Conservation (phyloP, 129 eudicot species). For the Centella asiatica region DNA sequence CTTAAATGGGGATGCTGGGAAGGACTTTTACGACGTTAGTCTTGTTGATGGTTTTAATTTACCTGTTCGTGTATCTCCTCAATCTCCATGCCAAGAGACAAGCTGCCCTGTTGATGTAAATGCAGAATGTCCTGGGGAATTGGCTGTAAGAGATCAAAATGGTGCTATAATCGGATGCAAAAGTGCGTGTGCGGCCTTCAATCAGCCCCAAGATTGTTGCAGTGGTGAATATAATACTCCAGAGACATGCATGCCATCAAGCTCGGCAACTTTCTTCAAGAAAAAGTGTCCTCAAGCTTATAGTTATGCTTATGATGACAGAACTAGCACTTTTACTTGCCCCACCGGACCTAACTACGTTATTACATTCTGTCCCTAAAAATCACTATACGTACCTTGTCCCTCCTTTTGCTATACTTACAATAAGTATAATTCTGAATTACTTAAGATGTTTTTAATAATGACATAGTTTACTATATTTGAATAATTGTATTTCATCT, state of each 20-base stretch:
- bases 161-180: neutral
- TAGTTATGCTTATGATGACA: conserved; percentile 6
- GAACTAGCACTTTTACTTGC: conserved; percentile 6
- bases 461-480: no score
- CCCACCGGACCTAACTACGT: conserved; percentile 5
- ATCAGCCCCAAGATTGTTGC: neutral
- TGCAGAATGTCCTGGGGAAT: neutral
- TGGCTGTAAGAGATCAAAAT: neutral
- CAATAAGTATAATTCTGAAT: no score
- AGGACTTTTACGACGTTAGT: conserved; percentile 4
- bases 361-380: conserved; percentile 8
- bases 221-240: neutral
- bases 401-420: no score
- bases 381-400: no score
- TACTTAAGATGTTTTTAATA: no score
- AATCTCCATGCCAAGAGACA: neutral
- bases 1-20: conserved; percentile 1
- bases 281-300: neutral
- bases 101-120: neutral
- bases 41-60: conserved; percentile 1
- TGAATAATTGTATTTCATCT: no score
- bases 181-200: neutral
- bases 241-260: neutral
- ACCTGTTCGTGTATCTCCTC: neutral
- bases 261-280: neutral